Evolutionary conservation across 2,329 filamentous ascomycete genomes (phyloP).

Genomic region (Talaromyces sp.): DNA sequence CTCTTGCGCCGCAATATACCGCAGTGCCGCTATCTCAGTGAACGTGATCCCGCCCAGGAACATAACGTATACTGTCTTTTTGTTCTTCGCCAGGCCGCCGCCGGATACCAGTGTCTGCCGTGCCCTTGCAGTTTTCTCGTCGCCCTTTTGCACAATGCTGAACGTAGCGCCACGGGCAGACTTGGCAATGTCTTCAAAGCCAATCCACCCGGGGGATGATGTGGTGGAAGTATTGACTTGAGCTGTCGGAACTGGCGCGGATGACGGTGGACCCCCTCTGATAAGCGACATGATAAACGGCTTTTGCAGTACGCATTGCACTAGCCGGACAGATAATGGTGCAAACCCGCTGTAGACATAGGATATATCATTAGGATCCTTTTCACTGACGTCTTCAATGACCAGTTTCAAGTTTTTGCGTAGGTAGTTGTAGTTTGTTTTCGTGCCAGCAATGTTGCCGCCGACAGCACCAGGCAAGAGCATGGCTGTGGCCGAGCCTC

Average conservation of each 20-base stretch:
- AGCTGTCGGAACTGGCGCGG: conserved; percentile 26
- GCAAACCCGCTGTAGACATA: conserved; percentile 98
- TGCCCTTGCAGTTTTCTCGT: conserved; percentile 87
- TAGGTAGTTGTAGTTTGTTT: conserved; percentile 86
- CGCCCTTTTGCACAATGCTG: conserved; percentile 84
- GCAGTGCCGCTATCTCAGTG: conserved; percentile 87
- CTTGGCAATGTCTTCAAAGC: conserved; percentile 88
- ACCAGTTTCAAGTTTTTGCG: conserved; percentile 84
- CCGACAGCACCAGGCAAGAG: conserved; percentile 71
- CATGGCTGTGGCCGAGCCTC: conserved; percentile 70
- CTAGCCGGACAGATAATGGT: conserved; percentile 80
- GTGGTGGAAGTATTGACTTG: conserved; percentile 48
- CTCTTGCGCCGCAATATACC: conserved; percentile 83
- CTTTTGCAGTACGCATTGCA: conserved; percentile 92
- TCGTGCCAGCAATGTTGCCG: conserved; percentile 51
- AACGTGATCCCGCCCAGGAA: conserved; percentile 97
- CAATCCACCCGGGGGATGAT: conserved; percentile 76
- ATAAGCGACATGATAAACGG: conserved; percentile 69
- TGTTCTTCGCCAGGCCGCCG: conserved; percentile 47
- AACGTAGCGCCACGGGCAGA: conserved; percentile 84
- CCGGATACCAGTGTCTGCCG: conserved; percentile 70
- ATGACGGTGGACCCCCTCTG: conserved; percentile 52
- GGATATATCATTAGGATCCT: conserved; percentile 89
- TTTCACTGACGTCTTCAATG: conserved; percentile 93
- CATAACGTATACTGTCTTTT: conserved; percentile 91